Conservation (phyloP, 2,329 filamentous ascomycete species). For the Paecilomyces formosus region DNA sequence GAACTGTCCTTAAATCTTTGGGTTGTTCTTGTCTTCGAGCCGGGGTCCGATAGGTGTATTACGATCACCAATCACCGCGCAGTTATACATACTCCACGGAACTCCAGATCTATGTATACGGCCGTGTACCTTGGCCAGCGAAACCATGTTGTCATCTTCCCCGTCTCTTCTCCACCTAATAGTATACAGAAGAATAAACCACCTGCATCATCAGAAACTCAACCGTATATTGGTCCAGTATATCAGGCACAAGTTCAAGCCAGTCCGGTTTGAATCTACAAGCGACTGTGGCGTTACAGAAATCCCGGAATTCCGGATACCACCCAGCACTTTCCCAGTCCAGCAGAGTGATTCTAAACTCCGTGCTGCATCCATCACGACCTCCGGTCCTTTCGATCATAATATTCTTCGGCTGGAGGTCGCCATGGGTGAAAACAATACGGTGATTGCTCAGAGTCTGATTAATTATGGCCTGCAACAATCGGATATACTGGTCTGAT, state of each 20-base stretch:
- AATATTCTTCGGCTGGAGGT: conserved; percentile 12
- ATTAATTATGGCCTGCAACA: conserved; percentile 6
- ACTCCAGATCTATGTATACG: no score
- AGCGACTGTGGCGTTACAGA: conserved; percentile 9
- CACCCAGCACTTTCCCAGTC: conserved; percentile 11
- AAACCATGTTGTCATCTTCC: no score
- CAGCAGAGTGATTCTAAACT: neutral
- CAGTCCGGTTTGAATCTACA: conserved; percentile 8
- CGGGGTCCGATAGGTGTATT: no score
- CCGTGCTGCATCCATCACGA: neutral
- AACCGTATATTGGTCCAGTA: conserved; percentile 7
- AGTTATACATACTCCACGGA: no score
- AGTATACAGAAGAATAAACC: conserved; percentile 4
- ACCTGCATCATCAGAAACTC: conserved; percentile 5
- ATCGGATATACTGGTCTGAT: conserved; percentile 8
- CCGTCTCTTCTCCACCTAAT: no score
- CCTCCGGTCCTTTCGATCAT: conserved; percentile 5
- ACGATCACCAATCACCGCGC: no score
- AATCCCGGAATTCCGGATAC: conserved; percentile 13
- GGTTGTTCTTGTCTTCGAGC: no score
- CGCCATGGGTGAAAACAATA: conserved; percentile 11
- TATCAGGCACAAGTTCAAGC: conserved; percentile 9
- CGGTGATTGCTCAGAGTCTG: conserved; percentile 10
- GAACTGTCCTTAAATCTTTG: no score
- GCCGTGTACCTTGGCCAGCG: no score